Conservation (phyloP, 768 basidiomycete species). For the Gloeophyllum trabeum region DNA sequence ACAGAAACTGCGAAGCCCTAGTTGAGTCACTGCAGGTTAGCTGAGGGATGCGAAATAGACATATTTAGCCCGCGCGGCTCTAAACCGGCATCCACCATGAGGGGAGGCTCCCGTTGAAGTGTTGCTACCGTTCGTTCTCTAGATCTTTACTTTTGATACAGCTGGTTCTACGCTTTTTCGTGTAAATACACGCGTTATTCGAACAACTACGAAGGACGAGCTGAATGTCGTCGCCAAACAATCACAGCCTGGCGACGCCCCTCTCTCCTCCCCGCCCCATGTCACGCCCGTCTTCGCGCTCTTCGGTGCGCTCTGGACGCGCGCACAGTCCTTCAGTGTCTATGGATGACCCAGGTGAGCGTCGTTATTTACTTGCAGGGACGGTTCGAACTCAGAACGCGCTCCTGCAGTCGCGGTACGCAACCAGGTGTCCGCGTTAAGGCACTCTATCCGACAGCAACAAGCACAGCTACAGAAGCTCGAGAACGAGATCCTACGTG, state of each 20-base stretch:
- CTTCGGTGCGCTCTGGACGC: slow-evolving; percentile 33
- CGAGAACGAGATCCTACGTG: slow-evolving; percentile 57
- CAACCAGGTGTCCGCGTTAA: slow-evolving; percentile 71
- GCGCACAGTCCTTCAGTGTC: slow-evolving; percentile 44
- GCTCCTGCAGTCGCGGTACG: slow-evolving; percentile 53
- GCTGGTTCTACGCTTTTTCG: too few relatives aligned
- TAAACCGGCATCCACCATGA: too few relatives aligned
- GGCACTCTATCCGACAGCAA: slow-evolving; percentile 75
- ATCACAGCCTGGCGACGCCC: slow-evolving; percentile 19
- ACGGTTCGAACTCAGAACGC: slow-evolving; percentile 5
- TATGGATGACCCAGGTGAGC: slow-evolving; percentile 58
- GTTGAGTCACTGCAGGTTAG: too few relatives aligned
- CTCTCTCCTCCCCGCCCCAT: slow-evolving; percentile 21
- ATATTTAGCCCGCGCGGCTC: too few relatives aligned
- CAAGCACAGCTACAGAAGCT: slow-evolving; percentile 67
- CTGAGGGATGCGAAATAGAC: too few relatives aligned
- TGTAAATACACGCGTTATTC: too few relatives aligned
- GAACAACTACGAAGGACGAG: too few relatives aligned
- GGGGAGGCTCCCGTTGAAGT: too few relatives aligned
- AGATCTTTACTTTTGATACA: too few relatives aligned
- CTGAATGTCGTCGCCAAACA: neutral
- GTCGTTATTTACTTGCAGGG: slow-evolving; percentile 1
- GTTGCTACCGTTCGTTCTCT: too few relatives aligned
- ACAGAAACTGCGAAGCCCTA: too few relatives aligned
- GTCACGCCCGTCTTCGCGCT: slow-evolving; percentile 39